These are phyloP conservation scores for Paxillus ammoniavirescens DNA, from an alignment of 768 basidiomycete genomes.

Conservation along the genomic window DNA sequence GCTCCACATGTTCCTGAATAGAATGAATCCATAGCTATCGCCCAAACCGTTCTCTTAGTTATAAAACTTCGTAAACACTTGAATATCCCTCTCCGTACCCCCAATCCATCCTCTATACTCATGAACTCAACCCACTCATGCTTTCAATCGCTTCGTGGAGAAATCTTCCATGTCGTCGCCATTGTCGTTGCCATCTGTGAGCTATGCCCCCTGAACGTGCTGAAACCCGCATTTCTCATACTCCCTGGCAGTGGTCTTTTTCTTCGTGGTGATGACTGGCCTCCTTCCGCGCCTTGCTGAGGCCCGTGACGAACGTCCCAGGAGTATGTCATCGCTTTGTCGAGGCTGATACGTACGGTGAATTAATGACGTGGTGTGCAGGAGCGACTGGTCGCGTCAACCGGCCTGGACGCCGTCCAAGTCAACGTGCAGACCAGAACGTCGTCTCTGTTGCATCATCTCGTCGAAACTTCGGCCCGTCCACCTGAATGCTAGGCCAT, in stretches of 20 bases:
- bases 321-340: neutral
- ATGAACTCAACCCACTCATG: neutral
- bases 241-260: neutral
- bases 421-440: neutral
- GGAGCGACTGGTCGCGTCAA: neutral
- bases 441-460: neutral
- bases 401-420: neutral
- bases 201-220: neutral
- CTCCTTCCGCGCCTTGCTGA: neutral
- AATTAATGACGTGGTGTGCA: neutral
- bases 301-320: neutral
- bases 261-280: neutral
- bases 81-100: neutral
- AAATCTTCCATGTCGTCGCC: neutral
- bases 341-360: neutral
- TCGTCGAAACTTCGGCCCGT: neutral
- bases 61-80: too few relatives aligned
- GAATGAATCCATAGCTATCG: too few relatives aligned
- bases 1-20: too few relatives aligned
- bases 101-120: neutral
- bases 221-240: neutral
- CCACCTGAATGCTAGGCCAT: too few relatives aligned
- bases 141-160: neutral
- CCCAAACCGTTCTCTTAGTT: too few relatives aligned
- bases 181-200: conserved; percentile 4